A percentile compares a stretch with the other conserved stretches of the same genome.
Conservation (phyloP, 345 rosid genomes). For the Hypericum perforatum region DNA sequence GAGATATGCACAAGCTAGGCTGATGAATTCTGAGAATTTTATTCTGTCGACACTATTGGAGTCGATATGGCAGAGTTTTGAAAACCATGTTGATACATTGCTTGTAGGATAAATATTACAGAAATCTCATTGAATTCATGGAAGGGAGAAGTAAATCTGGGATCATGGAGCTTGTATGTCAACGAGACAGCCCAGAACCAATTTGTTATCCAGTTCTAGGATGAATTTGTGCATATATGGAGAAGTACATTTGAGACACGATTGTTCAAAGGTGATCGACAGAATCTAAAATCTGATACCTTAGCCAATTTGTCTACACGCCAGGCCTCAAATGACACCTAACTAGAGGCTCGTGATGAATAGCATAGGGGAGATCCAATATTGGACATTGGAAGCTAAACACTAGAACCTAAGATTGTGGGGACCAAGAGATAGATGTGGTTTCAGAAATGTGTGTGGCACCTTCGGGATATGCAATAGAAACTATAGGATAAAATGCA, state of each 20-base stretch:
- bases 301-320: slow-evolving; percentile 3
- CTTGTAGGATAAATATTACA: slow-evolving; percentile 1
- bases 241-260: slow-evolving; percentile 29
- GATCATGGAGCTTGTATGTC: slow-evolving; percentile 47
- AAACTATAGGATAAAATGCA: slow-evolving; percentile 14
- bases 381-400: slow-evolving; percentile 1
- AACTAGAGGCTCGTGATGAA: slow-evolving; percentile 29
- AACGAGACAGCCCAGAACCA: slow-evolving; percentile 28
- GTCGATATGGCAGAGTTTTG: slow-evolving; percentile 2
- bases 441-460: slow-evolving; percentile 27
- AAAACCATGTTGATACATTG: slow-evolving; percentile 15
- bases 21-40: slow-evolving; percentile 36
- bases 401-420: slow-evolving; percentile 22
- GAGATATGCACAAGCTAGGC: background rate
- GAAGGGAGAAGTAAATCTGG: slow-evolving; percentile 39
- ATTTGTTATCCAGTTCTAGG: slow-evolving; percentile 18
- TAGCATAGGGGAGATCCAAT: slow-evolving; percentile 24
- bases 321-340: too few species aligned
- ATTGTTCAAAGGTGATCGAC: slow-evolving; percentile 16
- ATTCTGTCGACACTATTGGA: slow-evolving; percentile 14
- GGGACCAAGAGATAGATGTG: slow-evolving; percentile 29
- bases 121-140: slow-evolving; percentile 33
- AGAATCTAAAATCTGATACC: slow-evolving; percentile 32
- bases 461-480: slow-evolving; percentile 28
- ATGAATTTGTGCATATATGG: slow-evolving; percentile 28